phyloP scores from a whole-genome alignment of 352 stramenopile species.

The Thalassiosira ordinaria region DNA sequence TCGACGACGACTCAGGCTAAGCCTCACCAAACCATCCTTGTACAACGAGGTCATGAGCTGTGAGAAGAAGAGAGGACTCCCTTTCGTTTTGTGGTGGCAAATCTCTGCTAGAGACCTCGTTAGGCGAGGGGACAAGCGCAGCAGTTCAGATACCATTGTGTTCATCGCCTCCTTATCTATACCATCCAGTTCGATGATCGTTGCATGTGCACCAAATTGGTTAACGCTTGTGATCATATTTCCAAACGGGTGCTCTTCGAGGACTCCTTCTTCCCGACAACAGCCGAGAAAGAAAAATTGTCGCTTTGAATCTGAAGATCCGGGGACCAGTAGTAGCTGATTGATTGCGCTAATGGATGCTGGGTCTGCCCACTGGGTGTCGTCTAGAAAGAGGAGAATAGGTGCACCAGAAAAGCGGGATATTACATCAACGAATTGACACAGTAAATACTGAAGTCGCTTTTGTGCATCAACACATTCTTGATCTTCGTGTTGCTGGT shows the following conservation, averaged over 20 bases:
- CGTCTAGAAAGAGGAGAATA: constrained; percentile 41
- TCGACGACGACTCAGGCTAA: constrained; percentile 18
- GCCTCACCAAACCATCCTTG: constrained; percentile 20
- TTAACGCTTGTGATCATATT: constrained; percentile 25
- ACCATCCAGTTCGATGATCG: constrained; percentile 19
- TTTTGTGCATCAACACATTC: constrained; percentile 46
- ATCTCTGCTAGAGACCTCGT: constrained; percentile 34
- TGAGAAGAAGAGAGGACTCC: constrained; percentile 48
- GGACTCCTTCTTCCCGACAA: constrained; percentile 37
- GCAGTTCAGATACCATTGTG: constrained; percentile 44
- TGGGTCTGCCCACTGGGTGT: constrained; percentile 46
- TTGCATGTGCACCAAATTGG: constrained; percentile 17
- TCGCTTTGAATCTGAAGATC: constrained; percentile 14
- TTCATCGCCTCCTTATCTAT: constrained; percentile 37
- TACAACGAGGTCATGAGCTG: constrained; percentile 34
- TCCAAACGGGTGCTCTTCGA: constrained; percentile 25
- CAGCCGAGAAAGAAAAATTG: constrained; percentile 44
- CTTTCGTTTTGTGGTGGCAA: constrained; percentile 47
- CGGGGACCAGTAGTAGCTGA: constrained; percentile 13
- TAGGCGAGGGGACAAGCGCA: constrained; percentile 50
- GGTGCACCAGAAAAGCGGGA: constrained; percentile 14
- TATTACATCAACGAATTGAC: constrained; percentile 47
- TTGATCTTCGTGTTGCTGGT: not conserved
- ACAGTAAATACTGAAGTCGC: constrained; percentile 44
- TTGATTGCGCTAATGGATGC: constrained; percentile 29